A percentile compares a stretch with the other conserved stretches of the same genome.
Conservation (phyloP, 169 alveolate species). For the Cryptosporidium ryanae region DNA sequence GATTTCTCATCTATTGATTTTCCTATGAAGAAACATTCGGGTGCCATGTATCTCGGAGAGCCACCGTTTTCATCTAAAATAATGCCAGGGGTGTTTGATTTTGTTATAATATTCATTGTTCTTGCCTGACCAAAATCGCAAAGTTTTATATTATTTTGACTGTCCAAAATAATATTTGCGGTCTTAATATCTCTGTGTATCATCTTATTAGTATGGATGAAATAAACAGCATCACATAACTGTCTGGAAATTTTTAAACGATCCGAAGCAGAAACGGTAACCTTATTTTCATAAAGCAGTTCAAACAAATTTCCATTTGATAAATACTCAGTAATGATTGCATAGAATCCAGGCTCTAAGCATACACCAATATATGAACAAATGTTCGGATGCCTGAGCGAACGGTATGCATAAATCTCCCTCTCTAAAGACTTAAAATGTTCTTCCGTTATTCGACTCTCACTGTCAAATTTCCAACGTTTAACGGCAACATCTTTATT, state of each 20-base stretch:
- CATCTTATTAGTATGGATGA: conserved; percentile 79
- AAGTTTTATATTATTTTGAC: conserved; percentile 79
- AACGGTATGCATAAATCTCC: conserved; percentile 83
- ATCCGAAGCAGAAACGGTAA: conserved; percentile 76
- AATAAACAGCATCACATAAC: conserved; percentile 80
- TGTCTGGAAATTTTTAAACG: conserved; percentile 80
- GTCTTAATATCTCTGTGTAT: conserved; percentile 86
- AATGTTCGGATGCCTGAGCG: conserved; percentile 80
- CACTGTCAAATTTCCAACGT: conserved; percentile 71
- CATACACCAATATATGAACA: conserved; percentile 83
- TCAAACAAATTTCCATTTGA: conserved; percentile 83
- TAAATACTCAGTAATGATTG: conserved; percentile 82
- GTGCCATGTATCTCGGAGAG: conserved; percentile 88
- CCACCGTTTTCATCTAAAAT: conserved; percentile 86
- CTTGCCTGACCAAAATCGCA: conserved; percentile 87
- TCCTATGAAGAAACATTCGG: conserved; percentile 84
- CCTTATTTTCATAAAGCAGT: conserved; percentile 78
- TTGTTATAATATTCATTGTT: conserved; percentile 77
- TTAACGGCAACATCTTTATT: conserved; percentile 72
- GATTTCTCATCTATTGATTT: conserved; percentile 81
- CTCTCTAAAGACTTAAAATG: conserved; percentile 80
- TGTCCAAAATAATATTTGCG: conserved; percentile 82
- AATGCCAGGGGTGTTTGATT: conserved; percentile 44
- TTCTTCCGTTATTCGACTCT: conserved; percentile 66
- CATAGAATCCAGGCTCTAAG: conserved; percentile 80